Conservation (phyloP, 495 filamentous ascomycete genomes). For the Aspergillus olivimuriae region DNA sequence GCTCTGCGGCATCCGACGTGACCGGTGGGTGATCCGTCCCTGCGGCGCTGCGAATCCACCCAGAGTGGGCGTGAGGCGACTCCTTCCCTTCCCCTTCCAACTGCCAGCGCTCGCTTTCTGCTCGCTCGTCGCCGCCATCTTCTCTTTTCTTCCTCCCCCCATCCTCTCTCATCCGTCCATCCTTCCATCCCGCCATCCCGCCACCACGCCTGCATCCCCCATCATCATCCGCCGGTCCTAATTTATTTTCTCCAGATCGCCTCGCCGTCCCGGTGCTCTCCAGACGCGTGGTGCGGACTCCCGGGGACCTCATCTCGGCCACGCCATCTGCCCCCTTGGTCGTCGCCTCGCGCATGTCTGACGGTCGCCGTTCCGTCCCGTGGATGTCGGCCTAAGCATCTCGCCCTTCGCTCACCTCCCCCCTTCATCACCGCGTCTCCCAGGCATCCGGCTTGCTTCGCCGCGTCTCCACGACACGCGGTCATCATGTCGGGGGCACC, state of each 20-base stretch:
- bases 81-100: too few relatives aligned
- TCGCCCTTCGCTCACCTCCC: constrained; percentile 1
- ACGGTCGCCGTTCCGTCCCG: constrained; percentile 8
- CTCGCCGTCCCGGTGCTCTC: neutral
- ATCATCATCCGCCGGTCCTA: neutral
- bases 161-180: constrained; percentile 1
- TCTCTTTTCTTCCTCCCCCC: constrained; percentile 4
- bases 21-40: too few relatives aligned
- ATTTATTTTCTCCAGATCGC: neutral
- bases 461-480: constrained; percentile 30
- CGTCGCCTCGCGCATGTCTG: constrained; percentile 14
- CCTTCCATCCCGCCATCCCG: neutral
- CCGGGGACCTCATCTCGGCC: neutral
- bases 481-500: constrained; percentile 45
- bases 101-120: neutral
- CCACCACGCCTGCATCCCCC: constrained; percentile 2
- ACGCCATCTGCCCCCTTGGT: neutral
- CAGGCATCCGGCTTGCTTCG: constrained; percentile 5
- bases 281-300: neutral
- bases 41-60: too few relatives aligned
- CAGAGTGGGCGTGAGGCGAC: too few relatives aligned
- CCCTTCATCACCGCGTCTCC: constrained; percentile 1
- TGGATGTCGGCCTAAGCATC: constrained; percentile 4
- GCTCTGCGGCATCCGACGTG: too few relatives aligned
- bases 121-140: neutral